Percentiles rank a stretch among this genome's conserved stretches.
Conservation (phyloP, 2,329 filamentous ascomycete species). For the Aspergillus amoenus region DNA sequence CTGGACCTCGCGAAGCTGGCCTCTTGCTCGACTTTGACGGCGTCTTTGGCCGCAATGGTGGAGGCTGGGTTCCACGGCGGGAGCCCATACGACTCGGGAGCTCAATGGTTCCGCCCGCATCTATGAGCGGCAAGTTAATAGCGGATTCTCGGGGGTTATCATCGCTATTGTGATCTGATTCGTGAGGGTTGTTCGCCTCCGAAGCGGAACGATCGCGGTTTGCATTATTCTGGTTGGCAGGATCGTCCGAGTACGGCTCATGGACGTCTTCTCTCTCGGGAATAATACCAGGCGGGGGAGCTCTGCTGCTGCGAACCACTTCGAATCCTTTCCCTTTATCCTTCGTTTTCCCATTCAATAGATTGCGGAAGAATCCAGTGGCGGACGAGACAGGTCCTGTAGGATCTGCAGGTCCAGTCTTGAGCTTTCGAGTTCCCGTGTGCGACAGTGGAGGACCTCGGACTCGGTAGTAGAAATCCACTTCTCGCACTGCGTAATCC, state of each 20-base stretch:
- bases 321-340: conserved; percentile 97
- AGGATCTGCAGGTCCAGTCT: conserved; percentile 92
- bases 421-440: conserved; percentile 76
- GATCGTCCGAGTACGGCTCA: conserved; percentile 62
- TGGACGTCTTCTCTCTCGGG: conserved; percentile 58
- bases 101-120: conserved; percentile 60
- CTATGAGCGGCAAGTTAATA: conserved; percentile 60
- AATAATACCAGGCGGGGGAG: conserved; percentile 71
- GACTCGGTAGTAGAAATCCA: conserved; percentile 95
- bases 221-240: conserved; percentile 32
- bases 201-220: conserved; percentile 27
- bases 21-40: conserved; percentile 62
- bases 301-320: conserved; percentile 85
- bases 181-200: conserved; percentile 25
- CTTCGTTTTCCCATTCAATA: conserved; percentile 83
- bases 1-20: conserved; percentile 13
- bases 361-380: conserved; percentile 78
- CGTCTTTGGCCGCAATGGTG: conserved; percentile 32
- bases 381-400: conserved; percentile 88
- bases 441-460: conserved; percentile 84
- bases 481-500: conserved; percentile 91
- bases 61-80: conserved; percentile 52
- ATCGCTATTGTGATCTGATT: conserved; percentile 24
- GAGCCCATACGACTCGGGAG: conserved; percentile 65
- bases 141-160: conserved; percentile 28